Base-by-base conservation (phyloP, 257 asterid genomes). In the Haberlea rhodopensis region DNA sequence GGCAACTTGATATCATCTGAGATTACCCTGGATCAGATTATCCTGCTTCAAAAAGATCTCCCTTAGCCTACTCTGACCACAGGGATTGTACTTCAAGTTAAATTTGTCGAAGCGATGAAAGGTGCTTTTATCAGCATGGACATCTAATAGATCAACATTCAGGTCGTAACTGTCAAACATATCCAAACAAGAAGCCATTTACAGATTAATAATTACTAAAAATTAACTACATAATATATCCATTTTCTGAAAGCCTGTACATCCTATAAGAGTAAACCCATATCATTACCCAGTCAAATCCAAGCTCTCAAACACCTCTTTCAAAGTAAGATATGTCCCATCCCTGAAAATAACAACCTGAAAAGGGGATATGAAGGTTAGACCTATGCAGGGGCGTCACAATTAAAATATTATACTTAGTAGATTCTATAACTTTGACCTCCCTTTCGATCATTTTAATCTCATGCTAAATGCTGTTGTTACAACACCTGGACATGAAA, bases 81-180 rank as follows among this genome's bases (percentile, higher is more conserved):
- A 92, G 28, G 99, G 99, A 78, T 92, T 92, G 58, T 92, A 92
- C 88, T 92, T 92, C 75, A 92, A 84, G 80, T 92, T 92, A 73
- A 92, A 92, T 72, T 92, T 92, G 92, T 92, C 99, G 68, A 92
- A 89, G 56, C 99, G 99, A 79, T 92, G 99, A 76, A 92, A 92
- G 63, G 99, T 92, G 86, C 99, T 92, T 81, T 92, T 92, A 85
- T 92, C 99, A 69, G 99, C 99, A 80, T 92, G 99, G 75, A 92
- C 99, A 69, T 92, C 99, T 53, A 92, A 78, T 23, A 92, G 88
- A 73, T 92, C 99, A 45, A 92, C 99, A 82, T 92, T 92, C 79
- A 92, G 86, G 76, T 89, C 99, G 68, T 92, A 87, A 78, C 99
- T 92, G 82, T 64, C 64, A 60, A 71, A 48, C 13, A 53, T 34